Evolutionary conservation across 106 monocot species (phyloP).

Genomic region (Vanilla planifolia): DNA sequence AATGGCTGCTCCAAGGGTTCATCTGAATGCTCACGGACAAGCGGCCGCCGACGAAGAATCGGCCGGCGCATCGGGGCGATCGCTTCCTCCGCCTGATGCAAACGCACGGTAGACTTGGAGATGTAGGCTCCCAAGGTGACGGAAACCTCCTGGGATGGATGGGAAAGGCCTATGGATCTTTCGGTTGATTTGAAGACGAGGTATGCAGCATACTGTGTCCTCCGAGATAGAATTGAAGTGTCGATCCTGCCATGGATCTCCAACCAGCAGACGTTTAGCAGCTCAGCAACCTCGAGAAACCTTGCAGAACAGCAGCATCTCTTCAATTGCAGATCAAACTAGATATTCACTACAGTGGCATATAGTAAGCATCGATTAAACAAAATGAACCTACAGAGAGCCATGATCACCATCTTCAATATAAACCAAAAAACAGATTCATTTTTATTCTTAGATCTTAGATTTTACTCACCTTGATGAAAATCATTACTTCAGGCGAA

Average conservation of each 20-base stretch:
- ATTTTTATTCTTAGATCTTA: too few relatives aligned
- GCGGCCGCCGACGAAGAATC: neutral
- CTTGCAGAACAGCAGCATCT: too few relatives aligned
- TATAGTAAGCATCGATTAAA: too few relatives aligned
- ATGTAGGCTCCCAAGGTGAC: slow-evolving; percentile 17
- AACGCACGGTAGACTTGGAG: neutral
- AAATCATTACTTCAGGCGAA: too few relatives aligned
- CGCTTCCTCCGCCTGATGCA: neutral
- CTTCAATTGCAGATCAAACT: too few relatives aligned
- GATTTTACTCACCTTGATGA: too few relatives aligned
- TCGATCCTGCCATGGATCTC: slow-evolving; percentile 50
- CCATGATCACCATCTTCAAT: too few relatives aligned
- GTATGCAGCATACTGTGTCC: slow-evolving; percentile 44
- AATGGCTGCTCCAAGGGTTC: too few relatives aligned
- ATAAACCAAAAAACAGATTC: too few relatives aligned
- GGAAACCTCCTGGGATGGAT: slow-evolving; percentile 24
- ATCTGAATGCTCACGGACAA: too few relatives aligned
- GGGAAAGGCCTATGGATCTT: slow-evolving; percentile 9
- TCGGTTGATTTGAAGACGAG: slow-evolving; percentile 42
- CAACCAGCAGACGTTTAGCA: slow-evolving; percentile 60
- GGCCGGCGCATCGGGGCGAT: neutral
- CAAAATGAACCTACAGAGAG: too few relatives aligned
- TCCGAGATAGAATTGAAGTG: slow-evolving; percentile 27
- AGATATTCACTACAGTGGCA: too few relatives aligned
- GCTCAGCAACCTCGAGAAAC: slow-evolving; percentile 68